Evolutionary conservation across 2,329 filamentous ascomycete species (phyloP), one percentile per base, ranked within the genome.

Genomic region (Colletotrichum melonis): DNA sequence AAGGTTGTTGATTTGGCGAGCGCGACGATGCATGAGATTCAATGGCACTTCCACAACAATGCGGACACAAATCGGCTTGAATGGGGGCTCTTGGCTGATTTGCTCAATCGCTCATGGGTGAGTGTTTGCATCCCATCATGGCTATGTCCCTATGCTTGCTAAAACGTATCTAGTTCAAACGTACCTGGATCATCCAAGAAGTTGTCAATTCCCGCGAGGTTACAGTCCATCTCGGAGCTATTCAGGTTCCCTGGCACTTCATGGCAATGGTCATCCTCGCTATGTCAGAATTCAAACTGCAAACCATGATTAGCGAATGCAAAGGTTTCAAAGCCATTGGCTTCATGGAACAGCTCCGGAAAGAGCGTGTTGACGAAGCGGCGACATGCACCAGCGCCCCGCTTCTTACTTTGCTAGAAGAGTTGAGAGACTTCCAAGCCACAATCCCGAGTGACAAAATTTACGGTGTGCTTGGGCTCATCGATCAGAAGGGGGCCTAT

Each of bases 181-280:
- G 74, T 1, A 68, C 68, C 4, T 75, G 71, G 74, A 67, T 75
- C 46, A 54, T 75, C 3, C 74, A 75, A 59, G 74, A 75, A 26
- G 63, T 69, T 9, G 63, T 54, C n/a, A 72, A 74, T 42, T 66
- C 67, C 3, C 58, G 49, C 8, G 8, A 60, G 7, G 58, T 72
- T 4, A 54, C 8, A 3, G 56, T 75, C 0, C 67, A 74, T 9
- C 3, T 75, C 5, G 74, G 71, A 2, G 2, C 28, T 1, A 38
- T 74, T 9, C 46, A 62, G 4, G 68, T 69, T 4, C 56, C 5
- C 30, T 69, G 65, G 69, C 11, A 30, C 1, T 35, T 52, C 1
- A 4, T 72, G 7, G 54, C 63, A 1, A 7, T 12, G 1, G 28
- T 69, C 12, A 38, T 72, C 19, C 16, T 4, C 5, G n/a, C 26